phyloP scores from a whole-genome alignment of 805 yeast genomes.

The Starmerella potacharoeniae region DNA sequence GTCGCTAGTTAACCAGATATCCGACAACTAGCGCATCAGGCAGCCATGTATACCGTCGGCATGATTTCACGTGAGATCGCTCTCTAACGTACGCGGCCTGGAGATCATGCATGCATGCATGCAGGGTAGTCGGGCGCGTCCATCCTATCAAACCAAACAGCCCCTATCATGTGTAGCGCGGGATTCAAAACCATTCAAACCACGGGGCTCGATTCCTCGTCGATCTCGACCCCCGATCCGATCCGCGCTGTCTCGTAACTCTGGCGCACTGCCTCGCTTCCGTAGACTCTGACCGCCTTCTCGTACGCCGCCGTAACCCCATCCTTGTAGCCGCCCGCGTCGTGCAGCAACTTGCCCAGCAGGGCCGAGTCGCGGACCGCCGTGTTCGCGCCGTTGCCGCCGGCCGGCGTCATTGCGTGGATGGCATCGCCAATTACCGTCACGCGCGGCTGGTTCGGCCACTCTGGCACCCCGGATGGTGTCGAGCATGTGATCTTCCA shows the following conservation, averaged over 20 bases:
- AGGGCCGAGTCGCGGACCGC: not conserved
- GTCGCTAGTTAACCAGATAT: no score
- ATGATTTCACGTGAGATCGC: no score
- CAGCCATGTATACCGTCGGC: no score
- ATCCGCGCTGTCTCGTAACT: not conserved
- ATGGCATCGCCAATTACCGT: not conserved
- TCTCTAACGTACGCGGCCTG: no score
- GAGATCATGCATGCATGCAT: no score
- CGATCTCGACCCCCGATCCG: no score
- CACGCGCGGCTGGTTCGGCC: not conserved
- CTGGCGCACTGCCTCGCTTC: not conserved
- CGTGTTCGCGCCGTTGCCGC: not conserved
- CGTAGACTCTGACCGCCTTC: not conserved
- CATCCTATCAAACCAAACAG: no score
- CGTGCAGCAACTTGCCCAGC: not conserved
- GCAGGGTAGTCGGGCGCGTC: no score
- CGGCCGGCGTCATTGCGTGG: not conserved
- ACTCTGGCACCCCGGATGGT: not conserved
- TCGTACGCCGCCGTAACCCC: not conserved
- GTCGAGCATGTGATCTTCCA: not conserved
- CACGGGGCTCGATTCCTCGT: no score
- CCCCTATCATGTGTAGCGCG: no score
- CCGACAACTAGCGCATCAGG: no score
- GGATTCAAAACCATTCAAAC: no score
- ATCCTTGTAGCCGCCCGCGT: not conserved